phyloP scores from a whole-genome alignment of 2,329 filamentous ascomycete species.

The Scytalidium sp. region DNA sequence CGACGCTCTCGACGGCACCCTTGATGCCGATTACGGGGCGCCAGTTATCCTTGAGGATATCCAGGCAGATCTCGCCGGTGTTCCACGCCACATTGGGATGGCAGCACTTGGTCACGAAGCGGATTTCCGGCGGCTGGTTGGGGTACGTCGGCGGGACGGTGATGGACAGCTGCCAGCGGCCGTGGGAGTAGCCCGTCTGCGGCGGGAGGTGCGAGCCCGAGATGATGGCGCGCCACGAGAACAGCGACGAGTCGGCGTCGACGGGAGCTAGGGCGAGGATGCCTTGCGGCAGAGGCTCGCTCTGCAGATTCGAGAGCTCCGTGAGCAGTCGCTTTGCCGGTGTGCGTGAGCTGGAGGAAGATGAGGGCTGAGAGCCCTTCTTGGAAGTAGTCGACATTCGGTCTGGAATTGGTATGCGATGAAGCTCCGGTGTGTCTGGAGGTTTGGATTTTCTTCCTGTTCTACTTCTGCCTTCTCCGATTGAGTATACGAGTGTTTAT shows the following conservation, averaged over 20 bases:
- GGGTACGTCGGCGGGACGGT: conserved; percentile 77
- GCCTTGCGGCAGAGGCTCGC: conserved; percentile 39
- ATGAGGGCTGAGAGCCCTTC: conserved; percentile 2
- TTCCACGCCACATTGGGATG: conserved; percentile 76
- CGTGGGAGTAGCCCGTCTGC: conserved; percentile 38
- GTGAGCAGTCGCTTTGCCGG: conserved; percentile 56
- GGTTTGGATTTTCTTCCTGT: neutral
- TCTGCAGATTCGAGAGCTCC: conserved; percentile 44
- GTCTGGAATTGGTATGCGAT: neutral
- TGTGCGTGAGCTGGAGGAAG: conserved; percentile 32
- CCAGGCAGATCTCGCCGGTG: conserved; percentile 91
- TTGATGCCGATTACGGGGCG: conserved; percentile 81
- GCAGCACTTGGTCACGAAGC: conserved; percentile 79
- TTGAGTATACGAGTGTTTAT: too few species aligned
- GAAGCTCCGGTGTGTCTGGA: conserved; percentile 3
- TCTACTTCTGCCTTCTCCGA: neutral
- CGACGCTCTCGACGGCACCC: conserved; percentile 68
- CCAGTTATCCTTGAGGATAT: conserved; percentile 78
- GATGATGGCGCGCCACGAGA: conserved; percentile 58
- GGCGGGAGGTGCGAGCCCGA: conserved; percentile 38
- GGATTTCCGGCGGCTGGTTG: conserved; percentile 69
- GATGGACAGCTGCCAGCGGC: conserved; percentile 82
- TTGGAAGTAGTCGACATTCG: neutral
- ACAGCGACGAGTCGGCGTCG: conserved; percentile 47
- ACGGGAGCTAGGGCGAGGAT: conserved; percentile 58